These are phyloP conservation scores for Solanum chmielewskii DNA, from an alignment of 257 asterid genomes.

Conservation along the genomic window DNA sequence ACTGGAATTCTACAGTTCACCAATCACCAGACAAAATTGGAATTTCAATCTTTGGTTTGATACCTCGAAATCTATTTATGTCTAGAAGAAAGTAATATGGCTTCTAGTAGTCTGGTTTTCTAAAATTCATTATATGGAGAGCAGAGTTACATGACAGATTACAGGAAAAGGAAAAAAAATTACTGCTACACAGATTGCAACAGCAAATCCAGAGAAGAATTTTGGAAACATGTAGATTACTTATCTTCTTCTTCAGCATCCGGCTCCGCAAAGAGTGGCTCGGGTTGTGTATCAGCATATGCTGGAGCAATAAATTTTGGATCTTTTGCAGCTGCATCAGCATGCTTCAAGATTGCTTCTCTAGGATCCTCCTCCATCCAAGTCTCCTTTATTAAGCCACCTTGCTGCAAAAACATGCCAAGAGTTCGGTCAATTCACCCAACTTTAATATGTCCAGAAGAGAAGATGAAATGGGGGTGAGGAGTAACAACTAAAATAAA, in stretches of 20 bases:
- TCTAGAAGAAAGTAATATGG: not conserved
- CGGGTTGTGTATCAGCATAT: constrained; percentile 85
- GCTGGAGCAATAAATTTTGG: constrained; percentile 93
- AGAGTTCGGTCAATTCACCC: not conserved
- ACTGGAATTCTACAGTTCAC: not conserved
- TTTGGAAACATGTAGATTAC: not conserved
- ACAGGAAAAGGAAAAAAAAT: not conserved
- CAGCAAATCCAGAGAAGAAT: not conserved
- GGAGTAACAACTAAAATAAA: not conserved
- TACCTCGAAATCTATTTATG: not conserved
- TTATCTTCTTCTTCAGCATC: constrained; percentile 90
- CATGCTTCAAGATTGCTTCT: constrained; percentile 89
- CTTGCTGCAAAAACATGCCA: constrained; percentile 52
- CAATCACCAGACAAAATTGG: not conserved
- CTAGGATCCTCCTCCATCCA: constrained; percentile 99
- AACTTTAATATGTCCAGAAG: not conserved
- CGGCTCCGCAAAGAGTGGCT: constrained; percentile 56
- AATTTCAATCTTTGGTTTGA: not conserved
- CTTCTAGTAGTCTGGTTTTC: not conserved
- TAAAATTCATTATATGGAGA: not conserved
- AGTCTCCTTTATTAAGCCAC: constrained; percentile 84
- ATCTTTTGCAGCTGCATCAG: constrained; percentile 78
- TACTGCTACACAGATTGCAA: not conserved
- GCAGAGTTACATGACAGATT: not conserved
- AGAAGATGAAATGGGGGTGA: not conserved